A percentile compares a stretch with the other conserved stretches of the same genome.
Evolutionary conservation across 2,329 filamentous ascomycete species (phyloP).

Genomic region (Aspergillus viridinutans): DNA sequence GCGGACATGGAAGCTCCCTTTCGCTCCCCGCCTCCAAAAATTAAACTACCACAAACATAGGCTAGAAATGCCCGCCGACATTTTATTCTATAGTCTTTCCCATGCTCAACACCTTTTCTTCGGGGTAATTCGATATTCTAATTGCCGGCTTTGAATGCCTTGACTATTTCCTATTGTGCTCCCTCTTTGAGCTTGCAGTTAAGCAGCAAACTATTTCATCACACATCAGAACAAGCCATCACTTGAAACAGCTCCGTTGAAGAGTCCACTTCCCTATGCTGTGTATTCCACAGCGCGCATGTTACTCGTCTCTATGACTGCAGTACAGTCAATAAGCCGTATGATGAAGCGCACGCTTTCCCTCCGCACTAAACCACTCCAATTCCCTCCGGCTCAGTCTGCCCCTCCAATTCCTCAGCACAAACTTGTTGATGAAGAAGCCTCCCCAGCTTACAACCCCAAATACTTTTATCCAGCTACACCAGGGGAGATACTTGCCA

Average conservation of each 20-base stretch:
- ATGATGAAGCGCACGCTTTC: neutral
- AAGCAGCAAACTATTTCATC: neutral
- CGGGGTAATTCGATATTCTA: no score
- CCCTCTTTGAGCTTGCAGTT: no score
- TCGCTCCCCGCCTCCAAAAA: no score
- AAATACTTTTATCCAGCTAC: conserved; percentile 28
- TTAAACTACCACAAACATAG: no score
- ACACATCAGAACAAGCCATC: neutral
- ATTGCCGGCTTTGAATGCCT: no score
- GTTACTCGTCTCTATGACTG: neutral
- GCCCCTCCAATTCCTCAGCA: neutral
- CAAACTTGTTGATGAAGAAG: conserved; percentile 26
- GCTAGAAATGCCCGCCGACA: no score
- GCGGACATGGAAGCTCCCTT: no score
- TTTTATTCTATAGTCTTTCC: no score
- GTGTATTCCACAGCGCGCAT: neutral
- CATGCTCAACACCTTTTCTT: no score
- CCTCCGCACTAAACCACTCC: neutral
- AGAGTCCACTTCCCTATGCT: neutral
- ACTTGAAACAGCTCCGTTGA: neutral
- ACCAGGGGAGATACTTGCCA: conserved; percentile 25
- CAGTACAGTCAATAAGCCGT: neutral
- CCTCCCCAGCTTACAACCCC: conserved; percentile 25
- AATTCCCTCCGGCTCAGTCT: neutral
- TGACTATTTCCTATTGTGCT: no score